phyloP scores from a whole-genome alignment of 208 protist species.

The Leishmania tarentolae region DNA sequence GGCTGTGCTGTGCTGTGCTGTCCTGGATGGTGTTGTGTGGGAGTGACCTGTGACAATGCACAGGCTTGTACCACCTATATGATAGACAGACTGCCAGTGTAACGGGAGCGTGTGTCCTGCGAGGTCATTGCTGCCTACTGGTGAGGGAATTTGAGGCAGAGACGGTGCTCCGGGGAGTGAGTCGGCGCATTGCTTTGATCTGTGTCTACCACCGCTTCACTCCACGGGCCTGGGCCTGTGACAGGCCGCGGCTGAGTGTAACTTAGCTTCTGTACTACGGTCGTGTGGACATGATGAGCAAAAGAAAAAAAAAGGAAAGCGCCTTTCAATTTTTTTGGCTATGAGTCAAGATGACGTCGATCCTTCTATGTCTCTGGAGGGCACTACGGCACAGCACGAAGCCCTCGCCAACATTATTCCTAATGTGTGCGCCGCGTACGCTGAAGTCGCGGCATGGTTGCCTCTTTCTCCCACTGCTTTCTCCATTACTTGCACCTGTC shows the following conservation, averaged over 20 bases:
- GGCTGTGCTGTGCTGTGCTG: background rate
- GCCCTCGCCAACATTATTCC: background rate
- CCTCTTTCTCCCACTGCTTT: too few species aligned
- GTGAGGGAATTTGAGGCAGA: too few species aligned
- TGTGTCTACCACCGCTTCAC: too few species aligned
- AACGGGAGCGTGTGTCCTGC: background rate
- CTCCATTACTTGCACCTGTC: background rate
- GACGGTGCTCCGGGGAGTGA: too few species aligned
- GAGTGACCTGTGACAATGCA: background rate
- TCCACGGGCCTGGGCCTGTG: too few species aligned
- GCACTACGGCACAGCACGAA: background rate
- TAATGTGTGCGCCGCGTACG: background rate
- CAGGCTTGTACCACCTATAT: background rate
- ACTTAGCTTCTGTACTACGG: too few species aligned
- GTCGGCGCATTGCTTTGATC: too few species aligned
- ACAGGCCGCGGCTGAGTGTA: too few species aligned
- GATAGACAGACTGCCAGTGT: background rate
- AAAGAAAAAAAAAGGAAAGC: too few species aligned
- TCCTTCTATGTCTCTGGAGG: background rate
- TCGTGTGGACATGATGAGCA: too few species aligned
- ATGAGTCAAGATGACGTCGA: background rate
- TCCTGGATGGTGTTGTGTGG: background rate
- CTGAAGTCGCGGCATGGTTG: background rate
- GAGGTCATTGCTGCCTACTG: background rate
- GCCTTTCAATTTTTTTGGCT: too few species aligned